Evolutionary conservation across 2,329 filamentous ascomycete species (phyloP), one percentile per base, ranked within the genome.

Genomic region (Pezicula carpinea): DNA sequence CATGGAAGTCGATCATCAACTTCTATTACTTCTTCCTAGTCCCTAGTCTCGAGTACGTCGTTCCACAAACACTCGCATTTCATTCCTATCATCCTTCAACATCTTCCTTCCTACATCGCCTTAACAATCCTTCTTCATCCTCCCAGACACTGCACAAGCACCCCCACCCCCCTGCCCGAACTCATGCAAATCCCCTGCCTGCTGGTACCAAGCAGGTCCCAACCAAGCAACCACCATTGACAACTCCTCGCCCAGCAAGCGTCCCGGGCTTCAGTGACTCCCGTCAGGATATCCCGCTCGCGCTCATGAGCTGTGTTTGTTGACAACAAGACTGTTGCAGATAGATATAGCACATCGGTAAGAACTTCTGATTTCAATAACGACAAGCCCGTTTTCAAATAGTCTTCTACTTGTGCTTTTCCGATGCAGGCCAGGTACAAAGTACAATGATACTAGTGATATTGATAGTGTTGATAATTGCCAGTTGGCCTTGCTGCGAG

Each of bases 291-390:
- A 34, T 34, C 10, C 6, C 42, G 10, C 36, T 47, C 8, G 44
- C 44, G 5, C 7, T 47, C 4, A 47, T 47, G 44, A 33, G 23
- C 29, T 47, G 44, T n/a, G n/a, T n/a, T n/a, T 36, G 44, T 47
- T 35, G 44, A 47, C 15, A 47, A 42, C n/a, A 38, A 38, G 1
- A 41, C 29, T 1, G 44, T 38, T 13, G 38, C 44, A n/a, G 39
- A 41, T 34, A 17, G 15, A n/a, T n/a, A n/a, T n/a, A n/a, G n/a
- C n/a, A n/a, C 8, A 47, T 47, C 2, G 36, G 41, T 11, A 29
- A 23, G 6, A 47, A n/a, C n/a, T n/a, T n/a, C 44, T 5, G 42
- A 47, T 11, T 47, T 23, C 17, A 42, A 11, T 26, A 32, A 35
- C 35, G 36, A 47, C 11, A n/a, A 33, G 5, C 15, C 14, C 7